Conservation (phyloP, 2,329 filamentous ascomycete genomes). For the Gyromitra esculenta region DNA sequence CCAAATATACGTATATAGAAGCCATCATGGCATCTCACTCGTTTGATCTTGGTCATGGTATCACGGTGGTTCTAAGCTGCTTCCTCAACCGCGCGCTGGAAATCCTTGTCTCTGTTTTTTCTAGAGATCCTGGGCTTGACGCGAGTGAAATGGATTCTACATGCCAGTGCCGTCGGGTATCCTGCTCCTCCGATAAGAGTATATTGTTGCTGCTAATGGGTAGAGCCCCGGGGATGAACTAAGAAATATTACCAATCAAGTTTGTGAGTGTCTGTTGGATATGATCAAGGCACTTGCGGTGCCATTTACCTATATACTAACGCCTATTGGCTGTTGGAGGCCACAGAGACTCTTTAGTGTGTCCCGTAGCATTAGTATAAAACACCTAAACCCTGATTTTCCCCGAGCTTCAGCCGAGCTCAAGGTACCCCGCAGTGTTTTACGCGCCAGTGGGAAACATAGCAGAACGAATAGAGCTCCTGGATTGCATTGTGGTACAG, state of each 20-base stretch:
- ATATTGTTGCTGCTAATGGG: background rate
- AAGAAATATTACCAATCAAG: constrained; percentile 10
- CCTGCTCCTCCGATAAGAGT: background rate
- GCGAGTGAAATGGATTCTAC: background rate
- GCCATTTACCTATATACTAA: background rate
- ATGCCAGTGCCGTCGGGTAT: background rate
- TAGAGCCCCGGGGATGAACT: background rate
- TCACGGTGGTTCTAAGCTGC: background rate
- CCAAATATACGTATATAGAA: background rate
- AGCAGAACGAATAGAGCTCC: background rate
- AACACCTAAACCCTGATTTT: constrained; percentile 3
- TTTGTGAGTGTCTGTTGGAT: background rate
- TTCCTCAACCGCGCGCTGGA: background rate
- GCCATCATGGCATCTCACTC: constrained; percentile 32
- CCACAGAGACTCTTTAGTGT: background rate
- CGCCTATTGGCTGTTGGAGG: background rate
- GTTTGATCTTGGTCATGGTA: constrained; percentile 1
- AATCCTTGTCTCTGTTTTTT: background rate
- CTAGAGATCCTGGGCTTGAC: background rate
- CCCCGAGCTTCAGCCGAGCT: constrained; percentile 5
- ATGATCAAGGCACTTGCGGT: background rate
- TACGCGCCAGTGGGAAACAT: background rate
- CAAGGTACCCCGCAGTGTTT: constrained; percentile 14
- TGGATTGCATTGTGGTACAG: background rate
- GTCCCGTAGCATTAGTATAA: background rate